phyloP scores from a whole-genome alignment of 2,329 filamentous ascomycete genomes.

The Huntiella moniliformis region DNA sequence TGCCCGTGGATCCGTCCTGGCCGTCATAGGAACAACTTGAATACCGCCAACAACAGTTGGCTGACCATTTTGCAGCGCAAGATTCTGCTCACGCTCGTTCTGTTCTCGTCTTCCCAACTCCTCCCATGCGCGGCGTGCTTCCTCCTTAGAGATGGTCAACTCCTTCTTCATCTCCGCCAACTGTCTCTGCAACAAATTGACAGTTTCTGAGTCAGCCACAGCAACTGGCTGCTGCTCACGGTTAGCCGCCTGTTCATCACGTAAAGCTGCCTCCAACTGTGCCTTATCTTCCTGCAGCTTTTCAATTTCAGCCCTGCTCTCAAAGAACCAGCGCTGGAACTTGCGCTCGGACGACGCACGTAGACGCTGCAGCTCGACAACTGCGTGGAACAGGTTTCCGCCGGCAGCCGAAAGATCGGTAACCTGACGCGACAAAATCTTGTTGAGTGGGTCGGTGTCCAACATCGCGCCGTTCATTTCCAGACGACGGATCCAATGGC shows the following conservation, averaged over 20 bases:
- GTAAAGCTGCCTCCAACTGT: constrained; percentile 57
- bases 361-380: constrained; percentile 84
- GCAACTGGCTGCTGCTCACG: constrained; percentile 42
- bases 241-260: constrained; percentile 52
- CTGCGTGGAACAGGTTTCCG: constrained; percentile 91
- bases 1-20: constrained; percentile 30
- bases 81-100: constrained; percentile 72
- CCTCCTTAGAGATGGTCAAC: constrained; percentile 84
- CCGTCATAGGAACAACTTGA: constrained; percentile 77
- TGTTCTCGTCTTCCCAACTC: constrained; percentile 85
- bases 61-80: constrained; percentile 69
- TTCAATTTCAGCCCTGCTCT: constrained; percentile 77
- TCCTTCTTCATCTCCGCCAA: constrained; percentile 86
- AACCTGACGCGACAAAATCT: constrained; percentile 82
- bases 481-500: constrained; percentile 87
- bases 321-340: constrained; percentile 97
- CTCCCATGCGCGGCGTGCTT: constrained; percentile 90
- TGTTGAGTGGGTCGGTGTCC: constrained; percentile 60
- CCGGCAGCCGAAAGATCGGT: constrained; percentile 94
- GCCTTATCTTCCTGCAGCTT: constrained; percentile 65
- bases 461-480: constrained; percentile 82
- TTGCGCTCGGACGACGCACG: constrained; percentile 91
- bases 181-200: constrained; percentile 42
- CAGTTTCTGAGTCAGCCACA: constrained; percentile 11
- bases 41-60: constrained; percentile 83